Percentiles rank a stretch among this genome's conserved stretches.
Conservation (phyloP, 106 monocot species). For the Iris macrosiphon region DNA sequence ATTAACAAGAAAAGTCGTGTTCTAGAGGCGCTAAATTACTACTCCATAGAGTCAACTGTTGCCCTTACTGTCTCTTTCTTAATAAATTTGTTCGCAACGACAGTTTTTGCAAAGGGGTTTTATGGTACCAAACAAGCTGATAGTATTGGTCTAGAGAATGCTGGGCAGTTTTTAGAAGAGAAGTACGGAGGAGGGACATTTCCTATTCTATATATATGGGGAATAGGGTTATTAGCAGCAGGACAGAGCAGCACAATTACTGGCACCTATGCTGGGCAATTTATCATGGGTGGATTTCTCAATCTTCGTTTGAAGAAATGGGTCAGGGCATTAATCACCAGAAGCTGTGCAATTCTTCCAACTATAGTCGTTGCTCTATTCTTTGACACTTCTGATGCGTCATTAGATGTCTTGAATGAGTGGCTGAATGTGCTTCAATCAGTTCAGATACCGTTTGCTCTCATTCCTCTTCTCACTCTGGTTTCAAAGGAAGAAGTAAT, state of each 20-base stretch:
- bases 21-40: constrained; percentile 81
- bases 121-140: constrained; percentile 56
- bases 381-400: constrained; percentile 69
- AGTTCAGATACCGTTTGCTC: constrained; percentile 88
- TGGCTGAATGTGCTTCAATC: constrained; percentile 93
- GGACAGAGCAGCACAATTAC: constrained; percentile 96
- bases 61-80: constrained; percentile 70
- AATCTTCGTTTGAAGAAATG: constrained; percentile 86
- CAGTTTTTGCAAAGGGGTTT: constrained; percentile 92
- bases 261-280: constrained; percentile 93
- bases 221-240: constrained; percentile 78
- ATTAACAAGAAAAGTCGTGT: constrained; percentile 41
- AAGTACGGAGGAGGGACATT: constrained; percentile 70
- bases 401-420: constrained; percentile 78
- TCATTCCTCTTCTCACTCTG: constrained; percentile 81
- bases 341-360: constrained; percentile 89
- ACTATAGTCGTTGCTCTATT: constrained; percentile 73
- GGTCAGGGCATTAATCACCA: constrained; percentile 78
- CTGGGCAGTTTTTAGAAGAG: constrained; percentile 74
- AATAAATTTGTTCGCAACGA: constrained; percentile 81
- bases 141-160: constrained; percentile 82
- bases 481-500: constrained; percentile 86
- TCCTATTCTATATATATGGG: constrained; percentile 95
- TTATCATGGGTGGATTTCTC: constrained; percentile 97
- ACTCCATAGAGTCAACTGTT: constrained; percentile 67